These are phyloP conservation scores for Capsicum rhomboideum DNA, from an alignment of 257 asterid genomes.

Conservation along the genomic window DNA sequence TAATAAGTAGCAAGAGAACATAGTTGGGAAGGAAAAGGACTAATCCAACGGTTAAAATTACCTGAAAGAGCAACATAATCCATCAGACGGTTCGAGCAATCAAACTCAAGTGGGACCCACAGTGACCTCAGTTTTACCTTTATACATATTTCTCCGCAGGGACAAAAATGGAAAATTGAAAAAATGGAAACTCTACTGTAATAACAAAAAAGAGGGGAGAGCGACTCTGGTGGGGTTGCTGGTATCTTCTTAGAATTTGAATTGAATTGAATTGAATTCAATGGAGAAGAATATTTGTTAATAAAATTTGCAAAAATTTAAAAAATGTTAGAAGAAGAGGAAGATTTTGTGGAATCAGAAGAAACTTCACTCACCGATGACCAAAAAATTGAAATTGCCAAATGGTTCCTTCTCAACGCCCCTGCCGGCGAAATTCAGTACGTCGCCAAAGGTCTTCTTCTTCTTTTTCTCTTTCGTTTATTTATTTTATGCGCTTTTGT, in stretches of 20 bases:
- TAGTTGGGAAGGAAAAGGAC: not conserved
- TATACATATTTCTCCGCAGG: not conserved
- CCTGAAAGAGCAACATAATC: not conserved
- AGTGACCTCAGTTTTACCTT: not conserved
- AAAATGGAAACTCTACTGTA: not conserved
- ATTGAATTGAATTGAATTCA: constrained; percentile 4
- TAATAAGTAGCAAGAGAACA: not conserved
- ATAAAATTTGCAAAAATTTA: constrained; percentile 2
- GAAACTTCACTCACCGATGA: constrained; percentile 39
- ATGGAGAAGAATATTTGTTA: not conserved
- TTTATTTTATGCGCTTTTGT: not conserved
- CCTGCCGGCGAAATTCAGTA: constrained; percentile 95
- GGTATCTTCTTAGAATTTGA: not conserved
- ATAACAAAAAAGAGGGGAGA: not conserved
- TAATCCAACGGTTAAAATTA: not conserved
- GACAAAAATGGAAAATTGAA: not conserved
- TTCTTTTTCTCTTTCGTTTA: not conserved
- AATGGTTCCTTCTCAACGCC: constrained; percentile 94
- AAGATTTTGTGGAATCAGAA: constrained; percentile 26
- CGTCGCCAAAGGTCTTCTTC: constrained; percentile 68
- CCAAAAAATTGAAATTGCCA: constrained; percentile 83
- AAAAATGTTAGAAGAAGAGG: constrained; percentile 51
- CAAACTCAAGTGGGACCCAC: not conserved
- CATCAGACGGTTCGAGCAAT: not conserved
- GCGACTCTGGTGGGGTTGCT: not conserved